Percentiles rank a stretch among this genome's conserved stretches.
Evolutionary conservation across 2,329 filamentous ascomycete species (phyloP).

Genomic region (Neonectria ditissima): DNA sequence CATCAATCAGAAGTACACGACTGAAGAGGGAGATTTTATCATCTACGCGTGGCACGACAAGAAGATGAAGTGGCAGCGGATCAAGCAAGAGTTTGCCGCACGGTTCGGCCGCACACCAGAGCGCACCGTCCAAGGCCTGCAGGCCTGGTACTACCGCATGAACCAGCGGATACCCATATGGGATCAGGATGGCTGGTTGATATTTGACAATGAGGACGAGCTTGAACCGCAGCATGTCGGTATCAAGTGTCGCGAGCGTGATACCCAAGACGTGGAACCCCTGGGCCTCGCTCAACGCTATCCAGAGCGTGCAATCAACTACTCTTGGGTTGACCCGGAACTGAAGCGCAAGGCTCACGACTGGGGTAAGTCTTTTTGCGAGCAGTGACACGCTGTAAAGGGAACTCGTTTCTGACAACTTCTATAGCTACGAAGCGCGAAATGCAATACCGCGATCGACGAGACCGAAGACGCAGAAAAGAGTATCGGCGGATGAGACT

Average conservation of each 20-base stretch:
- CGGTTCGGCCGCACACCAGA: constrained; percentile 53
- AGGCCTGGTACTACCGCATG: constrained; percentile 59
- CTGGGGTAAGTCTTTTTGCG: constrained; percentile 53
- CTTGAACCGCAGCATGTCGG: constrained; percentile 52
- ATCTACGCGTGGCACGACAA: constrained; percentile 59
- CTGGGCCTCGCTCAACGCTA: constrained; percentile 57
- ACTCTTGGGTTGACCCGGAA: constrained; percentile 57
- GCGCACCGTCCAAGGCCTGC: constrained; percentile 55
- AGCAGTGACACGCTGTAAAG: neutral
- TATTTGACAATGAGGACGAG: constrained; percentile 55
- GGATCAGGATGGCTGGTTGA: constrained; percentile 55
- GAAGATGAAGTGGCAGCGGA: constrained; percentile 56
- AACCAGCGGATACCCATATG: constrained; percentile 56
- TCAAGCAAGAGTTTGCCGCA: constrained; percentile 54
- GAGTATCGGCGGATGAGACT: constrained; percentile 53
- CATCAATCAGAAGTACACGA: constrained; percentile 59
- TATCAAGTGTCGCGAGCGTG: constrained; percentile 55
- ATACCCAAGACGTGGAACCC: constrained; percentile 52
- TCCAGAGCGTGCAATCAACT: constrained; percentile 60
- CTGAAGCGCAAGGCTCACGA: constrained; percentile 53
- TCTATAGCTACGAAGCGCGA: constrained; percentile 49
- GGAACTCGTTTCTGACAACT: neutral
- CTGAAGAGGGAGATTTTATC: constrained; percentile 58
- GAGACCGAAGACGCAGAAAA: constrained; percentile 53
- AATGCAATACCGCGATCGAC: constrained; percentile 52